These are phyloP conservation scores for Mycocentrospora acerina DNA, from an alignment of 2,329 filamentous ascomycete species.

Conservation along the genomic window DNA sequence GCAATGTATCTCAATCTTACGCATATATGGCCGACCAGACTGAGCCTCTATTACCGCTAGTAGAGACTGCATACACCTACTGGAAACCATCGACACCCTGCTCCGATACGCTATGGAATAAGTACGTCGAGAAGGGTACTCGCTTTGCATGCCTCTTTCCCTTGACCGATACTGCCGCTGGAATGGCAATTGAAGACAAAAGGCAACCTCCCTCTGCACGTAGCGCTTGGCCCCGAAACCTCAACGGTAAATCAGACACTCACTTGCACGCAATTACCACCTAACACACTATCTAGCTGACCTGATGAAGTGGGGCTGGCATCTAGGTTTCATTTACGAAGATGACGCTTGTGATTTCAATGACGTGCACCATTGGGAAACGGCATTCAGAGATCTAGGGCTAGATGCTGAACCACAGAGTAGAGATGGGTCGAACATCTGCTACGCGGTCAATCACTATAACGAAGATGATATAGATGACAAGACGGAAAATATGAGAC, in stretches of 20 bases:
- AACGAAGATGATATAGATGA: conserved; percentile 3
- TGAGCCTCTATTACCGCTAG: no score
- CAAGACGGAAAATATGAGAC: not conserved
- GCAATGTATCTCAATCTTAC: no score
- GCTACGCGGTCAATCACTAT: conserved; percentile 10
- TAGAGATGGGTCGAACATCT: conserved; percentile 9
- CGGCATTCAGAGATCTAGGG: conserved; percentile 7
- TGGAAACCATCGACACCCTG: no score
- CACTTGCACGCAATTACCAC: not conserved
- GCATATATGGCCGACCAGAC: no score
- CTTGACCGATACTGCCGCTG: conserved; percentile 17
- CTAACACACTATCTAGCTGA: conserved; percentile 4
- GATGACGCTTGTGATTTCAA: conserved; percentile 8
- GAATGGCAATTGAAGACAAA: conserved; percentile 8
- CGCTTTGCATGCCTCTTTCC: conserved; percentile 17
- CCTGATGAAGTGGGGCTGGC: conserved; percentile 16
- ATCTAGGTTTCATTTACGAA: not conserved
- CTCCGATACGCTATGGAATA: conserved; percentile 1
- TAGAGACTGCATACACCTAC: no score
- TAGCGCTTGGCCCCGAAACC: conserved; percentile 19
- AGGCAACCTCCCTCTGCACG: conserved; percentile 16
- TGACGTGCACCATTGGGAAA: conserved; percentile 2
- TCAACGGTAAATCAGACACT: conserved; percentile 3
- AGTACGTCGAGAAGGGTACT: conserved; percentile 11
- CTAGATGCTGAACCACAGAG: conserved; percentile 8